These are phyloP conservation scores for Phytophthora vignae DNA, from an alignment of 352 stramenopile species.

Conservation along the genomic window DNA sequence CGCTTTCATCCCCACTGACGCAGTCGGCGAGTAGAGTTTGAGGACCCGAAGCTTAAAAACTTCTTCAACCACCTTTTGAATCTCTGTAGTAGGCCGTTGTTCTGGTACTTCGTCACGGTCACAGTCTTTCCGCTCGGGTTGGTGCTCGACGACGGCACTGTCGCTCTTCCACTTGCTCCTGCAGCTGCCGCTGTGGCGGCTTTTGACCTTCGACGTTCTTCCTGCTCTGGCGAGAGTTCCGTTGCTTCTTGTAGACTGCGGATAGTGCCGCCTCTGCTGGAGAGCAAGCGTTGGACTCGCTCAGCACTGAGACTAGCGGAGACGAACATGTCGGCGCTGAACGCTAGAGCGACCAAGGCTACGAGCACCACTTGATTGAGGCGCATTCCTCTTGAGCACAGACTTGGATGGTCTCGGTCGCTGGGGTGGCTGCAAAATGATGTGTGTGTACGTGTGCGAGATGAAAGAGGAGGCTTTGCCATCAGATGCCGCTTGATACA, in stretches of 20 bases:
- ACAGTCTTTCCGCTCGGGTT: slow-evolving; percentile 1
- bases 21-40: not conserved
- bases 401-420: not conserved
- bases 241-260: slow-evolving; percentile 7
- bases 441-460: not conserved
- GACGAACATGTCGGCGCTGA: not conserved
- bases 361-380: slow-evolving; percentile 13
- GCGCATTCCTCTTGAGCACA: slow-evolving; percentile 6
- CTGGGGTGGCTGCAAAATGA: slow-evolving; percentile 9
- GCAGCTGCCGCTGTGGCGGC: slow-evolving; percentile 6
- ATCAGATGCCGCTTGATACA: not conserved
- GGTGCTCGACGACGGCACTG: not conserved
- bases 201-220: slow-evolving; percentile 12
- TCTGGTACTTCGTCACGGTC: slow-evolving; percentile 25
- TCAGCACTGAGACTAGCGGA: not conserved
- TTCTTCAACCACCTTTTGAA: slow-evolving; percentile 23
- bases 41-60: not conserved
- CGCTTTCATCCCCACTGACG: not conserved
- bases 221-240: not conserved
- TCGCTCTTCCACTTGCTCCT: slow-evolving; percentile 3
- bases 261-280: not conserved
- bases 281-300: not conserved
- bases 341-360: not conserved
- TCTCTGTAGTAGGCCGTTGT: slow-evolving; percentile 22
- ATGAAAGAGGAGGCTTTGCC: no score